A percentile compares a stretch with the other conserved stretches of the same genome.
These are phyloP conservation scores for Acanthamoeba culbertsoni DNA, from an alignment of 208 protist genomes.

Conservation along the genomic window DNA sequence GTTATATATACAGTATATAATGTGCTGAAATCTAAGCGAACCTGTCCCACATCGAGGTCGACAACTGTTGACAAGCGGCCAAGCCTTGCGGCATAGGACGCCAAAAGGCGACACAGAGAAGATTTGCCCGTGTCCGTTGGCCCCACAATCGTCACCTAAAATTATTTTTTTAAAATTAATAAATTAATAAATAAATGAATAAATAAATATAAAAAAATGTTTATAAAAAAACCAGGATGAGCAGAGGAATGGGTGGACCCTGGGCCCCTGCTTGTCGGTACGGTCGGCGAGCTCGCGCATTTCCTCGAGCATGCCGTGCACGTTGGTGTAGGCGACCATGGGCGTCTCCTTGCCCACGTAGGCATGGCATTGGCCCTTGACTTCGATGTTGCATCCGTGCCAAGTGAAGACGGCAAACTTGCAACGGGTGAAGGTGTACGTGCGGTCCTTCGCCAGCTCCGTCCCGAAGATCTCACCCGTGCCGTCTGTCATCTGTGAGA, in stretches of 20 bases:
- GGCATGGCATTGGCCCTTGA: slow-evolving; percentile 5
- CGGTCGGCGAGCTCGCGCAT: slow-evolving; percentile 8
- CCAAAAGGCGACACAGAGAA: slow-evolving; percentile 69
- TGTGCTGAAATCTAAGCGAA: background rate
- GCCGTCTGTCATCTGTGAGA: slow-evolving; percentile 41
- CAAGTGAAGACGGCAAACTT: slow-evolving; percentile 74
- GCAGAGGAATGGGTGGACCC: background rate
- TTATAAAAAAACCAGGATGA: background rate
- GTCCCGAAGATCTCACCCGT: slow-evolving; percentile 76
- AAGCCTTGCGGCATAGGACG: slow-evolving; percentile 66
- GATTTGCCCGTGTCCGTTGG: slow-evolving; percentile 80
- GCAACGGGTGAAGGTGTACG: slow-evolving; percentile 63
- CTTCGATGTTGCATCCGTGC: slow-evolving; percentile 68
- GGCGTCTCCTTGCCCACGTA: slow-evolving; percentile 61
- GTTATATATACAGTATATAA: background rate
- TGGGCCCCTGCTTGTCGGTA: background rate
- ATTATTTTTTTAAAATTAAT: background rate
- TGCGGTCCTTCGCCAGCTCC: slow-evolving; percentile 60
- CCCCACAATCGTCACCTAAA: slow-evolving; percentile 74
- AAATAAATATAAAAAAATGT: background rate
- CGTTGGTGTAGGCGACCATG: slow-evolving; percentile 52
- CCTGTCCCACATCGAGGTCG: slow-evolving; percentile 79
- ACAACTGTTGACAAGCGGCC: slow-evolving; percentile 64
- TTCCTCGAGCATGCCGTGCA: slow-evolving; percentile 45
- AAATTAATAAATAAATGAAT: background rate